Evolutionary conservation across 768 basidiomycete genomes (phyloP).

Genomic region (Auriculariales sp.): DNA sequence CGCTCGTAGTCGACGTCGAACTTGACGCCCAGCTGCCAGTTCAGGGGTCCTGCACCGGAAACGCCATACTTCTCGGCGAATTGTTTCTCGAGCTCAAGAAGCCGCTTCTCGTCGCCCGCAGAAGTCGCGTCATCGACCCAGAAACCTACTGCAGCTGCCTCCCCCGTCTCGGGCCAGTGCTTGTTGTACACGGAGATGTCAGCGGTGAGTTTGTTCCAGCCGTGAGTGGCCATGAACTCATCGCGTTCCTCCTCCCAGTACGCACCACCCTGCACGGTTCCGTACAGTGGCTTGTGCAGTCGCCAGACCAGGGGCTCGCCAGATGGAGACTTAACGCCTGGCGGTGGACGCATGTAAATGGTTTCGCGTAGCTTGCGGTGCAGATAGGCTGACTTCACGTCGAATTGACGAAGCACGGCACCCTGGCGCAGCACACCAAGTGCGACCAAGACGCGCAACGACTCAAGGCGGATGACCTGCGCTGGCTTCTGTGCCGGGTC

Average conservation of each 20-base stretch:
- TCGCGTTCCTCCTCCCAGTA: constrained; percentile 23
- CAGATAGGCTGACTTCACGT: constrained; percentile 27
- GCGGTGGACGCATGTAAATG: constrained; percentile 21
- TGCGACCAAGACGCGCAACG: constrained; percentile 21
- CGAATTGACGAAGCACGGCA: constrained; percentile 24
- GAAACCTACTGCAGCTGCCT: background rate
- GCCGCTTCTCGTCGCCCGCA: background rate
- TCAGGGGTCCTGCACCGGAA: background rate
- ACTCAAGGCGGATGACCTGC: constrained; percentile 7
- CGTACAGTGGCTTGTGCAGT: constrained; percentile 18
- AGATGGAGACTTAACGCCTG: constrained; percentile 12
- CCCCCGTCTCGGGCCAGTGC: background rate
- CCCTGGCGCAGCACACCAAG: constrained; percentile 16
- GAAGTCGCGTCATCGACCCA: background rate
- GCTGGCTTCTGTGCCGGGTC: constrained; percentile 10
- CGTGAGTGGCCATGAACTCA: constrained; percentile 2
- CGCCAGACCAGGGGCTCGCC: constrained; percentile 8
- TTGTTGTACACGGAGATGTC: constrained; percentile 2
- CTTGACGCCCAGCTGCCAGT: background rate
- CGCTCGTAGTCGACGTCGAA: background rate
- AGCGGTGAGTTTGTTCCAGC: background rate
- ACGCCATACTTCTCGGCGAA: background rate
- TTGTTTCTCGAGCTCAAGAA: background rate
- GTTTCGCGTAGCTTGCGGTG: constrained; percentile 18
- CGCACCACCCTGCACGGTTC: constrained; percentile 21